Conservation (phyloP, 2,329 filamentous ascomycete genomes). For the Colletotrichum nymphaeae region DNA sequence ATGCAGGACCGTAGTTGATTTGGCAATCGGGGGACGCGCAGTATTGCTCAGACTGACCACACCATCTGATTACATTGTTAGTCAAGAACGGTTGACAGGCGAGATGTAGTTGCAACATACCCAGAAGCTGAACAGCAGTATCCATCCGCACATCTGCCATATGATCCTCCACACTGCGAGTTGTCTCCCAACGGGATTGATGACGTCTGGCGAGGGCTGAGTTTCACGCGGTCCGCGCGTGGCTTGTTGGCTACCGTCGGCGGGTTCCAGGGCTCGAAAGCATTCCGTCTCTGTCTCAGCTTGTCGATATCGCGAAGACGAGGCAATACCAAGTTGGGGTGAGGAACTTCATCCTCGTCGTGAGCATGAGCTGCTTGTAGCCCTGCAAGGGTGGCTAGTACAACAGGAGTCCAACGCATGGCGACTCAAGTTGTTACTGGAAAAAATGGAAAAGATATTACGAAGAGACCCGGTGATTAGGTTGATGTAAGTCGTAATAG, state of each 20-base stretch:
- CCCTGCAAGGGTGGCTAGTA: conserved; percentile 41
- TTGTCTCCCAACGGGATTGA: conserved; percentile 18
- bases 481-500: background rate
- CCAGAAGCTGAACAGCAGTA: conserved; percentile 49
- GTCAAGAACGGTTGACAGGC: too few species aligned
- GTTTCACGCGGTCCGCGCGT: background rate
- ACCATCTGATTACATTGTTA: conserved; percentile 26
- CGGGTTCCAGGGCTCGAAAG: conserved; percentile 41
- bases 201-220: conserved; percentile 36
- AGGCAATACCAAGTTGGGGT: conserved; percentile 22
- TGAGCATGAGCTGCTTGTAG: conserved; percentile 42
- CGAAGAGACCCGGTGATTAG: background rate
- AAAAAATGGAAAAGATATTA: background rate
- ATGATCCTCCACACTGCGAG: conserved; percentile 41
- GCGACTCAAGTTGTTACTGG: background rate
- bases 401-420: conserved; percentile 41
- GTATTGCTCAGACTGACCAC: conserved; percentile 43
- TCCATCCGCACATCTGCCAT: conserved; percentile 44
- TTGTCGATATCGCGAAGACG: background rate
- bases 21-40: conserved; percentile 44
- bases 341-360: conserved; percentile 37
- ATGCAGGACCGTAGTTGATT: conserved; percentile 42
- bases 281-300: conserved; percentile 14
- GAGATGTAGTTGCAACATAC: conserved; percentile 29
- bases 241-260: conserved; percentile 38